Percentiles rank a stretch among this genome's conserved stretches.
Conservation (phyloP, 2,329 filamentous ascomycete species). For the Diaporthe vaccinii region DNA sequence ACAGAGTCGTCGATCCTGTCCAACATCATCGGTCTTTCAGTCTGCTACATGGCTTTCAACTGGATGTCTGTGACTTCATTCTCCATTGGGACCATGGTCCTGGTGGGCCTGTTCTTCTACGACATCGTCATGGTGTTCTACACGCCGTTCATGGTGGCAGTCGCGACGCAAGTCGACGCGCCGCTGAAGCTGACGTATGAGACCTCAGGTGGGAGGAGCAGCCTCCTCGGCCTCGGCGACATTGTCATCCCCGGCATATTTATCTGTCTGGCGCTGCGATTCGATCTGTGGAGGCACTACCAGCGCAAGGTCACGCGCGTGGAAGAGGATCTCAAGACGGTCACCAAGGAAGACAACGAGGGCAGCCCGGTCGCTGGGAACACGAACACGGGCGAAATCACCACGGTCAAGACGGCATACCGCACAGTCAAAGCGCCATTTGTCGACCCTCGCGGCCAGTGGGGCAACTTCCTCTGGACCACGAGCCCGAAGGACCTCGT, state of each 20-base stretch:
- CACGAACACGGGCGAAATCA: conserved; percentile 51
- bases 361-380: conserved; percentile 44
- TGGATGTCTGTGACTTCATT: conserved; percentile 93
- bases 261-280: conserved; percentile 88
- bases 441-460: conserved; percentile 75
- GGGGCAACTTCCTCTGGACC: conserved; percentile 90
- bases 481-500: conserved; percentile 48
- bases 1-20: conserved; percentile 72
- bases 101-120: conserved; percentile 89
- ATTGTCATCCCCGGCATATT: conserved; percentile 94
- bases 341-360: conserved; percentile 40
- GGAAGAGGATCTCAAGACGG: conserved; percentile 52
- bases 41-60: conserved; percentile 86
- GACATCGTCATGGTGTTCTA: conserved; percentile 95
- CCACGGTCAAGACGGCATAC: conserved; percentile 55
- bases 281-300: conserved; percentile 90
- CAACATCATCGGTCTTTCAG: conserved; percentile 88
- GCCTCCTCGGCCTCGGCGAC: conserved; percentile 95
- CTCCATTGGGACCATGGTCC: conserved; percentile 81
- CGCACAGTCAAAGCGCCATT: conserved; percentile 66
- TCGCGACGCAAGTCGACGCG: conserved; percentile 90
- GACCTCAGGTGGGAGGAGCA: conserved; percentile 70
- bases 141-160: conserved; percentile 87
- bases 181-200: conserved; percentile 91
- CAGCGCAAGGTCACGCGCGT: conserved; percentile 71